phyloP scores from a whole-genome alignment of 2,329 filamentous ascomycete genomes.

The Colletotrichum costaricense region DNA sequence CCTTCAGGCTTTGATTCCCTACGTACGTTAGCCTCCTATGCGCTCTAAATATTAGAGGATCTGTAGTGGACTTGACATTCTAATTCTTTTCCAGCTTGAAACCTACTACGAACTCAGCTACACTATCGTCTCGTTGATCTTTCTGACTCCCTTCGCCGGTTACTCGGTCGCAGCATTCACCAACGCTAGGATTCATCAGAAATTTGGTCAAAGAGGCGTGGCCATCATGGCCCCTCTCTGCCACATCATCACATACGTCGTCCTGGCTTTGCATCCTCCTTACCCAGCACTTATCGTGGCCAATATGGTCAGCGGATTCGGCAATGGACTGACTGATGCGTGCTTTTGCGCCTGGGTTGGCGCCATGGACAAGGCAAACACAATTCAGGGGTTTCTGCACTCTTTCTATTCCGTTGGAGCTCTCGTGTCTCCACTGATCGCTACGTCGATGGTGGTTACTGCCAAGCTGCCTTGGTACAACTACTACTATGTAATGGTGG shows the following conservation, averaged over 20 bases:
- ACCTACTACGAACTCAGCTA: constrained; percentile 70
- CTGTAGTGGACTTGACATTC: neutral
- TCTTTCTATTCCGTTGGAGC: constrained; percentile 75
- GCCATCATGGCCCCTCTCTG: constrained; percentile 70
- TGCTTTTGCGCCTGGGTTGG: constrained; percentile 66
- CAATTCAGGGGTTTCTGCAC: constrained; percentile 74
- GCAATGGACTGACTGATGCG: constrained; percentile 71
- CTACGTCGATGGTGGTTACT: constrained; percentile 74
- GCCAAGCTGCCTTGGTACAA: constrained; percentile 71
- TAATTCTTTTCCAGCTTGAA: constrained; percentile 59
- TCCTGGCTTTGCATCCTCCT: constrained; percentile 71
- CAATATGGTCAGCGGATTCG: constrained; percentile 73
- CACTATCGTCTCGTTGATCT: constrained; percentile 70
- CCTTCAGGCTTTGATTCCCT: constrained; percentile 51
- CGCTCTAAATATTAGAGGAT: no score
- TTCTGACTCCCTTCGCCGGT: constrained; percentile 72
- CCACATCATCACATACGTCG: constrained; percentile 71
- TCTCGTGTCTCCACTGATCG: constrained; percentile 71
- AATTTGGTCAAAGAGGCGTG: constrained; percentile 73
- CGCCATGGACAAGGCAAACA: constrained; percentile 75
- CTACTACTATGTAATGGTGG: constrained; percentile 79
- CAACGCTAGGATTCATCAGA: constrained; percentile 70
- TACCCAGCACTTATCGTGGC: constrained; percentile 72
- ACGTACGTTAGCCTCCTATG: constrained; percentile 41
- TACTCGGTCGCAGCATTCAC: constrained; percentile 71